phyloP scores from a whole-genome alignment of 495 filamentous ascomycete genomes.

The Hypoxylon fragiforme region DNA sequence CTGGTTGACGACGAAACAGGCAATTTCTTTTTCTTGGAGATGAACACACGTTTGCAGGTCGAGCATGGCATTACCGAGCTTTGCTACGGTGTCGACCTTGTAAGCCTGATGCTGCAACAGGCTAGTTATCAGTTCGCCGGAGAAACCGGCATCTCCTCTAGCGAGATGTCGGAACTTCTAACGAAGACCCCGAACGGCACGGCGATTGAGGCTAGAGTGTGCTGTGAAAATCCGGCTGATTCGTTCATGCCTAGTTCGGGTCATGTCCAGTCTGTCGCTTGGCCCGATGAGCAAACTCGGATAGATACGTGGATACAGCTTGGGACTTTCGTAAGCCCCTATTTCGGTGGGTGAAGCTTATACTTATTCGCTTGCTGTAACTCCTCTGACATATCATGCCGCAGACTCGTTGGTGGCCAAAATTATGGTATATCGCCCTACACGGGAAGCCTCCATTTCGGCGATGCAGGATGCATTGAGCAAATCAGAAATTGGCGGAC shows the following conservation, averaged over 20 bases:
- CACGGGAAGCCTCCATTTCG: constrained; percentile 47
- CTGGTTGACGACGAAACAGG: constrained; percentile 62
- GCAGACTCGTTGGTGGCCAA: constrained; percentile 67
- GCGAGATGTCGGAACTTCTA: constrained; percentile 13
- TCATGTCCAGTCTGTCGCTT: constrained; percentile 58
- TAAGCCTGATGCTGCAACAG: constrained; percentile 48
- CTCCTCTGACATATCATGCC: not conserved
- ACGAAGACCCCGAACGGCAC: constrained; percentile 10
- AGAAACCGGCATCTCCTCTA: constrained; percentile 16
- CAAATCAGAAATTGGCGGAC: constrained; percentile 53
- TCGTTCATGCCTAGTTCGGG: constrained; percentile 62
- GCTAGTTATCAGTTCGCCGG: constrained; percentile 26
- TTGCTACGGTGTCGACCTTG: constrained; percentile 62
- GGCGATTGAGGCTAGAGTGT: constrained; percentile 63
- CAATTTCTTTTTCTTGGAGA: constrained; percentile 68
- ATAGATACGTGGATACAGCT: constrained; percentile 66
- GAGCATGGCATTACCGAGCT: constrained; percentile 69
- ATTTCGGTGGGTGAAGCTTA: constrained; percentile 50
- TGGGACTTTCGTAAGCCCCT: constrained; percentile 56
- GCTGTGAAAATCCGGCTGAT: constrained; percentile 62
- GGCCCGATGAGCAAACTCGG: constrained; percentile 47
- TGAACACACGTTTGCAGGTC: constrained; percentile 70
- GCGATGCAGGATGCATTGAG: constrained; percentile 48
- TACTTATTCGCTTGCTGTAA: not conserved
- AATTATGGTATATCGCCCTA: constrained; percentile 56